A percentile compares a stretch with the other conserved stretches of the same genome.
Evolutionary conservation across 148 eudicot species (phyloP).

Genomic region (Cornus kousa): DNA sequence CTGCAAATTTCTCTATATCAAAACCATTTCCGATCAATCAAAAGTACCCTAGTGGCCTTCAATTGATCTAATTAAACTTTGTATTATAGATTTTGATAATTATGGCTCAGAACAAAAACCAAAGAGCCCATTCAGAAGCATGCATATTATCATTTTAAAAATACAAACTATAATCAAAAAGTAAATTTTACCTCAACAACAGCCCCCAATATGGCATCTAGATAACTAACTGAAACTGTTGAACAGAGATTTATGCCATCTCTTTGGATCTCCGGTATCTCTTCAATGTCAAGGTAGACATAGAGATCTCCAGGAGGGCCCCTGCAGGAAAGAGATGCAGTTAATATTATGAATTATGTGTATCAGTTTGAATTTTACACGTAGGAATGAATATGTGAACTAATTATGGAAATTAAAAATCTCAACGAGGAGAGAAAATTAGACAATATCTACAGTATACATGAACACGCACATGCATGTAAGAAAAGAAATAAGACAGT

Average conservation of each 20-base stretch:
- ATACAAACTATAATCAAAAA: neutral
- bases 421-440: neutral
- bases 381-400: too few relatives aligned
- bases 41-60: too few relatives aligned
- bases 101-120: neutral
- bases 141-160: too few relatives aligned
- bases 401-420: neutral
- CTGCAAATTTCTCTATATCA: too few relatives aligned
- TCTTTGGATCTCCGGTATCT: slow-evolving; percentile 90
- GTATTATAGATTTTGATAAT: neutral
- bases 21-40: too few relatives aligned
- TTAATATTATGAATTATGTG: slow-evolving; percentile 7
- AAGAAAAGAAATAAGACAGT: neutral
- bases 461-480: too few relatives aligned
- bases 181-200: slow-evolving; percentile 55
- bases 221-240: slow-evolving; percentile 66
- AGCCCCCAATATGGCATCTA: slow-evolving; percentile 94
- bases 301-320: slow-evolving; percentile 97
- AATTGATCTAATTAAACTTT: neutral
- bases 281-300: slow-evolving; percentile 87
- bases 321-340: slow-evolving; percentile 31
- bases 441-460: too few relatives aligned
- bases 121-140: neutral
- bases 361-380: neutral
- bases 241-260: slow-evolving; percentile 93